Percentiles rank a stretch among this genome's conserved stretches.
phyloP scores from a whole-genome alignment of 192 early-diverging fungal genomes.

The Backusella sp. region DNA sequence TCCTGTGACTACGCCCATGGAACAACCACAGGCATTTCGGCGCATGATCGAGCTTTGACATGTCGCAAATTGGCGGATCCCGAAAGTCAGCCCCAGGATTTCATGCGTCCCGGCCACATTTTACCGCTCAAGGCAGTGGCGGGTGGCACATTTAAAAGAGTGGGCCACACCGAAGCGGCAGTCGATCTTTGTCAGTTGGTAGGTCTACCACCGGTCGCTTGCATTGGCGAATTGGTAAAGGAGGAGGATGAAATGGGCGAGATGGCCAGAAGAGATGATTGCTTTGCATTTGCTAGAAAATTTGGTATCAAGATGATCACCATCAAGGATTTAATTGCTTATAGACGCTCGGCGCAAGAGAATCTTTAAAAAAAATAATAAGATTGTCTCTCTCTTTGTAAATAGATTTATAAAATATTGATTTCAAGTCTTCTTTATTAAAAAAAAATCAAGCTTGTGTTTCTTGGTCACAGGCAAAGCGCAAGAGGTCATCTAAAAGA shows the following conservation, averaged over 20 bases:
- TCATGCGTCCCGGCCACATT: constrained; percentile 91
- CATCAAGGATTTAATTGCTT: constrained; percentile 83
- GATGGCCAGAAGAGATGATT: constrained; percentile 95
- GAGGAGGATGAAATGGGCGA: constrained; percentile 73
- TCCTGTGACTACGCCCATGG: constrained; percentile 81
- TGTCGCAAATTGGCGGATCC: constrained; percentile 76
- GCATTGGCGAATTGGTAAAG: constrained; percentile 91
- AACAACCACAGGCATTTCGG: constrained; percentile 97
- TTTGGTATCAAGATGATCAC: constrained; percentile 86
- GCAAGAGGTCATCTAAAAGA: constrained; percentile 17
- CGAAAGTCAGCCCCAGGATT: constrained; percentile 61
- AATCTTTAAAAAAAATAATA: background rate
- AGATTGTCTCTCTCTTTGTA: too few species aligned
- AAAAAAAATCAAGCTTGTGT: too few species aligned
- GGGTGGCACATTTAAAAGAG: constrained; percentile 81
- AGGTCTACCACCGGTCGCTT: constrained; percentile 78
- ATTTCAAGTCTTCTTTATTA: too few species aligned
- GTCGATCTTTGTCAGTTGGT: constrained; percentile 88
- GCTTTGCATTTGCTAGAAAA: constrained; percentile 79
- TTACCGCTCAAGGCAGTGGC: constrained; percentile 84
- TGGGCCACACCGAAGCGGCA: constrained; percentile 95
- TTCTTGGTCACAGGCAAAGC: constrained; percentile 14
- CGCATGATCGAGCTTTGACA: constrained; percentile 84
- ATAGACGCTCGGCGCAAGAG: constrained; percentile 35
- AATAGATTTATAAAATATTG: too few species aligned